These are phyloP conservation scores for Amphirosellinia nigrospora DNA, from an alignment of 495 filamentous ascomycete genomes.

Conservation along the genomic window DNA sequence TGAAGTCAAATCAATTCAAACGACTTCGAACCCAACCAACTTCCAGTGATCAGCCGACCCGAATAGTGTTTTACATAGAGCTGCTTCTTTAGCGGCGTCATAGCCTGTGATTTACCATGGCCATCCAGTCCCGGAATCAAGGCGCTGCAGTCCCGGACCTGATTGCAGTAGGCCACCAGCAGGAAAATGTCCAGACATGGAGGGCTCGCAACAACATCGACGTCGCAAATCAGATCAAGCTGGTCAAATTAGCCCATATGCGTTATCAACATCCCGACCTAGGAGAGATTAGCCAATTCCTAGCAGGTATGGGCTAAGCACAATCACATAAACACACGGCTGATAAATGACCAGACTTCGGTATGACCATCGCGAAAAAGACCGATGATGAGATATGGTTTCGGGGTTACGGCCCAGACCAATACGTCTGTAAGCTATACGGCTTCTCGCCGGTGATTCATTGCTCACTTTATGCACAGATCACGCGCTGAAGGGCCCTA, in stretches of 20 bases:
- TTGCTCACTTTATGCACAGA: slow-evolving; percentile 28
- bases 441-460: background rate
- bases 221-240: slow-evolving; percentile 17
- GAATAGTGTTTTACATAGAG: background rate
- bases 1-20: slow-evolving; percentile 14
- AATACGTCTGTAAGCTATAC: slow-evolving; percentile 38
- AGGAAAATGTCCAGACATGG: slow-evolving; percentile 22
- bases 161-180: slow-evolving; percentile 22
- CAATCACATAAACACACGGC: background rate
- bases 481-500: slow-evolving; percentile 44
- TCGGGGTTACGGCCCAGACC: slow-evolving; percentile 53
- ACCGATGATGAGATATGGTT: slow-evolving; percentile 47
- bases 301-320: slow-evolving; percentile 15
- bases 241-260: slow-evolving; percentile 30
- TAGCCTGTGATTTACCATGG: background rate
- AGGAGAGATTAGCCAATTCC: slow-evolving; percentile 31
- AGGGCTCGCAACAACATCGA: slow-evolving; percentile 26
- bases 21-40: background rate
- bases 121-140: slow-evolving; percentile 12
- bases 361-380: slow-evolving; percentile 41
- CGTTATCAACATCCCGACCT: slow-evolving; percentile 33
- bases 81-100: background rate
- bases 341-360: slow-evolving; percentile 42
- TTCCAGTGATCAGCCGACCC: background rate
- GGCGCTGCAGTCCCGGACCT: slow-evolving; percentile 20